Base-by-base conservation (phyloP, 495 filamentous ascomycete genomes). In the Penicillium robsamsonii region DNA sequence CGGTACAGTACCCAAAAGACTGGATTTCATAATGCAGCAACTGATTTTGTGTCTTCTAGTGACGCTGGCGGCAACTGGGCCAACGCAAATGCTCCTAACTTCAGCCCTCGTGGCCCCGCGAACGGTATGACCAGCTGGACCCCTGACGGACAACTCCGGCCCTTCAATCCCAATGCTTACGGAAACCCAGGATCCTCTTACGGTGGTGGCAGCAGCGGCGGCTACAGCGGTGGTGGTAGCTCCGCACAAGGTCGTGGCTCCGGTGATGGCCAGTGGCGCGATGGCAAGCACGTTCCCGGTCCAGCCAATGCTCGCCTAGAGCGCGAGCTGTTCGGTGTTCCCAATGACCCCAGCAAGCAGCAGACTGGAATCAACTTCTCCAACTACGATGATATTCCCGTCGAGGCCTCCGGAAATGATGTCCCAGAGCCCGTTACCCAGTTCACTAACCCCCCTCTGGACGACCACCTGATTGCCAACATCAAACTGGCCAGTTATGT, bases 381-480 rank as follows among this genome's bases (percentile, higher is more conserved):
- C 77, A 98, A 98, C 79, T 98, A 98, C 75, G 94, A 98, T 66
- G 94, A 98, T 69, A 98, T 98, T 64, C 94, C 94, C 33, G 95
- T 98, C 55, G 94, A 96, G 70, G 93, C 95, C 41, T 96, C 94
- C 56, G 94, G 94, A 43, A 88, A 91, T 44, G 86, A 95, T 70
- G 91, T 96, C 44, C 95, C 94, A 42, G 95, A 97, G 63, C 90
- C 95, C 40, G 88, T 95, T 56, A 85, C 85, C 62, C 79, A 81
- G 44, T 98, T 98, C 82, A 91, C 84, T 68, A 92, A 93, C 81
- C 94, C 94, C 47, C 94, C 94, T 57, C 79, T 98, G 50, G 94
- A 98, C 69, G 85, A 91, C 63, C 94, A 97, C 62, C 79, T 98
- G 7, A 72, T 97, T 56, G 76, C 78, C 66, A 98, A 97, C 83